phyloP scores from a whole-genome alignment of 2,329 filamentous ascomycete genomes.

The Colletotrichum sublineola region DNA sequence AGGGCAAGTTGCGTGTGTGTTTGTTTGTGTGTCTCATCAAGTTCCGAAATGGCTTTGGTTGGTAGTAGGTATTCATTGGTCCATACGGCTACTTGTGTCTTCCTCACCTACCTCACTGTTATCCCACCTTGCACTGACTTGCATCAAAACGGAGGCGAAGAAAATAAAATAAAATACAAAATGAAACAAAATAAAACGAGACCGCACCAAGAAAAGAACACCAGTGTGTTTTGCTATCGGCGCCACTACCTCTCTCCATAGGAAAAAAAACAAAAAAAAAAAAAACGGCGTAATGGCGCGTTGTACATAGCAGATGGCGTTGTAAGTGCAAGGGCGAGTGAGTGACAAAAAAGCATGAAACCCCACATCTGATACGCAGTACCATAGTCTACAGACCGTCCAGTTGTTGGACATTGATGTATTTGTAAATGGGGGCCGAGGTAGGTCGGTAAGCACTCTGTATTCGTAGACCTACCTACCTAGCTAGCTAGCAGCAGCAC shows the following conservation, averaged over 20 bases:
- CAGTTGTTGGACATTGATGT: not conserved
- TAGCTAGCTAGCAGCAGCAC: no score
- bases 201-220: not conserved
- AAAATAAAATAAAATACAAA: not conserved
- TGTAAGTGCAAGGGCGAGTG: conserved; percentile 8
- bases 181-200: not conserved
- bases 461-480: no score
- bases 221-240: conserved; percentile 11
- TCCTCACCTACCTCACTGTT: no score
- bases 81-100: no score
- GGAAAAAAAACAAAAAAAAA: not conserved
- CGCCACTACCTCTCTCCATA: conserved; percentile 1
- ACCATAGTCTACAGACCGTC: not conserved
- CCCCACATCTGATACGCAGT: not conserved
- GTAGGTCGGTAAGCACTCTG: no score
- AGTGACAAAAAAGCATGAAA: not conserved
- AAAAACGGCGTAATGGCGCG: conserved; percentile 7
- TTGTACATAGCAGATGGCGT: not conserved
- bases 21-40: not conserved
- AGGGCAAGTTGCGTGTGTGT: not conserved
- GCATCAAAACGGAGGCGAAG: not conserved
- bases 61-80: no score
- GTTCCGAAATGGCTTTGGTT: not conserved
- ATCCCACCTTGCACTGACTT: not conserved
- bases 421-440: no score